Percentiles rank a stretch among this genome's conserved stretches.
Evolutionary conservation across 2,329 filamentous ascomycete species (phyloP).

Genomic region (Albophoma yamanashiensis): DNA sequence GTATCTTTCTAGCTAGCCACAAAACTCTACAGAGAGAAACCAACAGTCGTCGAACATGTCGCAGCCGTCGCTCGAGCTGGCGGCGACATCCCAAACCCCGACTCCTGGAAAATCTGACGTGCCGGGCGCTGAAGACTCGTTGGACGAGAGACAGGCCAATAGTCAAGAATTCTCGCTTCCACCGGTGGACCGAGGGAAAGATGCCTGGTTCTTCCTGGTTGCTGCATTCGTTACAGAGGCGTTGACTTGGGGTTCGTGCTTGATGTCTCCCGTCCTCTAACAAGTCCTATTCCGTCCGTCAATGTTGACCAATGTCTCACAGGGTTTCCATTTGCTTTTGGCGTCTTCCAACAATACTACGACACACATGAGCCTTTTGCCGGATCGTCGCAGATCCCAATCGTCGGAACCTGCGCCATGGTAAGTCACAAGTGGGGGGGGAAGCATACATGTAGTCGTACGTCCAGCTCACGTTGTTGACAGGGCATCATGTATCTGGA

Average conservation of each 20-base stretch:
- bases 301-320: constrained; percentile 19
- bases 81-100: background rate
- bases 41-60: background rate
- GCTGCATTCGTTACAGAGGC: constrained; percentile 21
- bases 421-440: constrained; percentile 16
- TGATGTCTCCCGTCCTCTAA: background rate
- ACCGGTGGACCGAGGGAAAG: constrained; percentile 19
- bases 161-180: constrained; percentile 12
- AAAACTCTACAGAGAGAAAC: background rate
- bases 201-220: constrained; percentile 22
- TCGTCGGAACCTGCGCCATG: constrained; percentile 55
- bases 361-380: constrained; percentile 46
- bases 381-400: constrained; percentile 41
- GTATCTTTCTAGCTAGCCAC: background rate
- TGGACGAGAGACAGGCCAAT: background rate
- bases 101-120: background rate
- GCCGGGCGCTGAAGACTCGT: background rate
- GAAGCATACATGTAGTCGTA: background rate
- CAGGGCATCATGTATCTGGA: constrained; percentile 46
- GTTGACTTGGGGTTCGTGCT: constrained; percentile 19
- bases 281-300: background rate
- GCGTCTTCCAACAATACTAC: constrained; percentile 63
- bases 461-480: background rate
- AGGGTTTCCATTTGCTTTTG: constrained; percentile 61
- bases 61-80: background rate